Percentiles rank a stretch among this genome's conserved stretches.
Evolutionary conservation across 2,329 filamentous ascomycete genomes (phyloP).

Genomic region (Pezicula carpinea): DNA sequence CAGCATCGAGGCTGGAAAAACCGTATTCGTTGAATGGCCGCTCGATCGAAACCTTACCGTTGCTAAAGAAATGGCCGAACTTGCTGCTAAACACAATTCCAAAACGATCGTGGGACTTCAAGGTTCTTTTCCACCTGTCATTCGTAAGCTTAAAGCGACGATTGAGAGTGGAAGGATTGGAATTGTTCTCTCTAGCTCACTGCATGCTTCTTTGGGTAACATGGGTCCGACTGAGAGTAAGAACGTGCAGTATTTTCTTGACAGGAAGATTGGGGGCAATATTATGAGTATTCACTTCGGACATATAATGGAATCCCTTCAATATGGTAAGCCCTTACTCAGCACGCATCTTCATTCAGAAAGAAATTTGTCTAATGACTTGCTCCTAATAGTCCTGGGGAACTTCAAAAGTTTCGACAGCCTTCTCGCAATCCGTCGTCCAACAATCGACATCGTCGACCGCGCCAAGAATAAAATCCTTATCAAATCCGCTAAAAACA

Average conservation of each 20-base stretch:
- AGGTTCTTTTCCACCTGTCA: slow-evolving; percentile 39
- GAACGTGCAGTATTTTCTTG: slow-evolving; percentile 42
- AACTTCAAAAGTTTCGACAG: slow-evolving; percentile 36
- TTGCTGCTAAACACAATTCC: slow-evolving; percentile 30
- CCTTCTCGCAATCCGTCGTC: slow-evolving; percentile 41
- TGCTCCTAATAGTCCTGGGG: slow-evolving; percentile 37
- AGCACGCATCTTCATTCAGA: no score
- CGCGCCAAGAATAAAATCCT: slow-evolving; percentile 23
- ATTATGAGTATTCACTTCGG: slow-evolving; percentile 19
- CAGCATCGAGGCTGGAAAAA: slow-evolving; percentile 46
- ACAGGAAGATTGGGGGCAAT: slow-evolving; percentile 38
- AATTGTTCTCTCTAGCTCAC: slow-evolving; percentile 39
- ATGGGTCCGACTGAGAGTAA: slow-evolving; percentile 9
- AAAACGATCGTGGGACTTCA: slow-evolving; percentile 46
- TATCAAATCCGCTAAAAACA: slow-evolving; percentile 28
- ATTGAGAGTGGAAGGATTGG: slow-evolving; percentile 43
- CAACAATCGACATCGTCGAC: slow-evolving; percentile 33
- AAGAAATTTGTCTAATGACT: no score
- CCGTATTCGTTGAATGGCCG: slow-evolving; percentile 54
- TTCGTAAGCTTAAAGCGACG: slow-evolving; percentile 39
- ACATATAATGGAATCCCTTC: slow-evolving; percentile 38
- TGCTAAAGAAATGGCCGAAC: slow-evolving; percentile 36
- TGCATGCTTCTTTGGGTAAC: slow-evolving; percentile 3
- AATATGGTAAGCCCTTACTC: slow-evolving; percentile 23
- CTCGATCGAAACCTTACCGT: slow-evolving; percentile 40